phyloP scores from a whole-genome alignment of 331 rosid species.

The Erythrophleum ivorense region DNA sequence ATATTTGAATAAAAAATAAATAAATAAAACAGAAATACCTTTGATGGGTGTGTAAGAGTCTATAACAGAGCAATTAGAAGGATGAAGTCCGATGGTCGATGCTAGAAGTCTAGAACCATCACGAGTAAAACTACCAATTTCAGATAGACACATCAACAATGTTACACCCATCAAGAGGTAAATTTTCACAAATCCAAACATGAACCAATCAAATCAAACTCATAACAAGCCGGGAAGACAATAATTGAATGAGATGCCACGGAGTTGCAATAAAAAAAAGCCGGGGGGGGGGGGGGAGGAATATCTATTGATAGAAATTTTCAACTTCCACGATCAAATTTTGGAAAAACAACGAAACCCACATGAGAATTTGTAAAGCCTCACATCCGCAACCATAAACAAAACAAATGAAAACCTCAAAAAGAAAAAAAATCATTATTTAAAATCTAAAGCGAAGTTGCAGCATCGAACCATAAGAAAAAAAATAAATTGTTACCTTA shows the following conservation, averaged over 20 bases:
- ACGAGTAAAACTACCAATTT: not conserved
- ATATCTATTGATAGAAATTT: not conserved
- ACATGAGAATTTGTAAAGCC: not conserved
- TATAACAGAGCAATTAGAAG: not conserved
- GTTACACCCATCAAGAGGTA: not conserved
- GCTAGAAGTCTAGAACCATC: not conserved
- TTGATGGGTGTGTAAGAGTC: not conserved
- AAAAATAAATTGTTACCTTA: not conserved
- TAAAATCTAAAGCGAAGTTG: not conserved
- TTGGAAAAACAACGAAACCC: conserved; percentile 28
- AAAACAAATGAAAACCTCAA: not conserved
- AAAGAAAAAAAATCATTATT: not conserved
- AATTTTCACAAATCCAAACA: conserved; percentile 15
- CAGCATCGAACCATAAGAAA: not conserved
- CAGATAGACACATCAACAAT: conserved; percentile 1
- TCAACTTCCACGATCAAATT: conserved; percentile 18
- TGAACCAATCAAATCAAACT: conserved; percentile 12
- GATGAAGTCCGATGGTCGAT: not conserved
- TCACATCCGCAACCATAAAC: not conserved
- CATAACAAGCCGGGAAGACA: not conserved
- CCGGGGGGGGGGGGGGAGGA: not conserved
- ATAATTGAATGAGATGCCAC: not conserved
- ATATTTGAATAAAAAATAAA: not conserved
- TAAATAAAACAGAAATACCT: not conserved
- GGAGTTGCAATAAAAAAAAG: not conserved